Conservation (phyloP, 176 grass and related monocot species). For the Zizania latifolia region DNA sequence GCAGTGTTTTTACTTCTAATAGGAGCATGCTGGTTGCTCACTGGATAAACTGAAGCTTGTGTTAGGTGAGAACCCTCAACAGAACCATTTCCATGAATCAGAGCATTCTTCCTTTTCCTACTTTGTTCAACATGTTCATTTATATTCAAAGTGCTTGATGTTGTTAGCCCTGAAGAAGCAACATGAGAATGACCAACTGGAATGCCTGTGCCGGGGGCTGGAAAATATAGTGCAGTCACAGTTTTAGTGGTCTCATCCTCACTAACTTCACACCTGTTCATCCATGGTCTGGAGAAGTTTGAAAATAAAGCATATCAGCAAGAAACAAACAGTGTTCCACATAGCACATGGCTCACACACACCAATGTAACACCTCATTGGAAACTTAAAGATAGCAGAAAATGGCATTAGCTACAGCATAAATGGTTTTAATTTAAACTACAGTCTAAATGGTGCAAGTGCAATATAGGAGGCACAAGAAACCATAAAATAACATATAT, state of each 20-base stretch:
- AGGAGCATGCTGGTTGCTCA: slow-evolving; percentile 41
- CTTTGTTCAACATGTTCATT: slow-evolving; percentile 47
- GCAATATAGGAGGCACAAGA: slow-evolving; percentile 1
- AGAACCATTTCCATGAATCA: slow-evolving; percentile 21
- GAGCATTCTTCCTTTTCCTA: slow-evolving; percentile 50
- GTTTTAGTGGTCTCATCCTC: slow-evolving; percentile 92
- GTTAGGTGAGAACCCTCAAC: slow-evolving; percentile 35
- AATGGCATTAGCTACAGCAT: slow-evolving; percentile 21
- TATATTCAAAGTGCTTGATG: slow-evolving; percentile 5
- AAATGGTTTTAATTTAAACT: slow-evolving; percentile 2
- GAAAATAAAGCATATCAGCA: slow-evolving; percentile 16
- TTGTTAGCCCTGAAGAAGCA: slow-evolving; percentile 36
- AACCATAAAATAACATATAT: not conserved
- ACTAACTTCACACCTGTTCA: slow-evolving; percentile 82
- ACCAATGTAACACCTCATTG: not conserved
- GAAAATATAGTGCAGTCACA: slow-evolving; percentile 69
- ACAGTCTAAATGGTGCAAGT: not conserved
- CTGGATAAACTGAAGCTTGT: slow-evolving; percentile 42
- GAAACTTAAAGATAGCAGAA: not conserved
- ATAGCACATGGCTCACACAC: slow-evolving; percentile 7
- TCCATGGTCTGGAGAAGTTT: slow-evolving; percentile 65
- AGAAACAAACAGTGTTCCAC: not conserved
- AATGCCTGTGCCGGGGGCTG: slow-evolving; percentile 40
- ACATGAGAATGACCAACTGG: slow-evolving; percentile 44
- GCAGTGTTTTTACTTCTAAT: slow-evolving; percentile 32